phyloP scores from a whole-genome alignment of 2,329 filamentous ascomycete genomes.

The Colletotrichum magnum region DNA sequence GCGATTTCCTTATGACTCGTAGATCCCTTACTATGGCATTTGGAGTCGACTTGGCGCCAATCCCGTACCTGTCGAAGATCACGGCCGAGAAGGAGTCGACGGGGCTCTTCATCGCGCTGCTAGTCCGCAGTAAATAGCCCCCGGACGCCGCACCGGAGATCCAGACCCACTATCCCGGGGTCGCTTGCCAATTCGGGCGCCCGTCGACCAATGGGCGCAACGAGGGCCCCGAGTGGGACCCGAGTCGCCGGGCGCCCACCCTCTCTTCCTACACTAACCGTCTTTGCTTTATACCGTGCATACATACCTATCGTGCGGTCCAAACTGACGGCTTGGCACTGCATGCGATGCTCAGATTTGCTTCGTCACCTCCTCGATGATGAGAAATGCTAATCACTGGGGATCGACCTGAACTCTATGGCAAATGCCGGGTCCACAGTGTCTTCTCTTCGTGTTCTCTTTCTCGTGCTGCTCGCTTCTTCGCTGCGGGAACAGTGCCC shows the following conservation, averaged over 20 bases:
- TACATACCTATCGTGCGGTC: background rate
- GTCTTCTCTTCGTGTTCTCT: background rate
- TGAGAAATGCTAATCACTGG: background rate
- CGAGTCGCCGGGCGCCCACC: background rate
- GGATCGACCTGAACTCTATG: conserved; percentile 2
- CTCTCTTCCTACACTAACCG: background rate
- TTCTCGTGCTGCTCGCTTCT: background rate
- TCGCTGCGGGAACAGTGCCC: conserved; percentile 12
- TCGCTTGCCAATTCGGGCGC: background rate
- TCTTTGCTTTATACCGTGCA: background rate
- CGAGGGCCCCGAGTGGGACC: background rate
- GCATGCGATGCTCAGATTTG: background rate
- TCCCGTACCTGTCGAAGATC: background rate
- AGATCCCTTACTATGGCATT: conserved; percentile 17
- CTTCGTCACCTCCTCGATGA: background rate
- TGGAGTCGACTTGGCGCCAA: conserved; percentile 23
- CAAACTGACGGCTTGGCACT: conserved; percentile 39
- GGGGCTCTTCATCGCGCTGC: background rate
- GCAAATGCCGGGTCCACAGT: conserved; percentile 7
- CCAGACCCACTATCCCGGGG: conserved; percentile 18
- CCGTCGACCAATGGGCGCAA: background rate
- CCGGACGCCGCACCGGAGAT: conserved; percentile 20
- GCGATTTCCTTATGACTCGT: conserved; percentile 24
- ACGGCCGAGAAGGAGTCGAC: background rate
- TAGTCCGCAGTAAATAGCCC: background rate